Percentiles rank a stretch among this genome's conserved stretches.
phyloP scores from a whole-genome alignment of 2,329 filamentous ascomycete species.

The Cladophialophora bantiana region DNA sequence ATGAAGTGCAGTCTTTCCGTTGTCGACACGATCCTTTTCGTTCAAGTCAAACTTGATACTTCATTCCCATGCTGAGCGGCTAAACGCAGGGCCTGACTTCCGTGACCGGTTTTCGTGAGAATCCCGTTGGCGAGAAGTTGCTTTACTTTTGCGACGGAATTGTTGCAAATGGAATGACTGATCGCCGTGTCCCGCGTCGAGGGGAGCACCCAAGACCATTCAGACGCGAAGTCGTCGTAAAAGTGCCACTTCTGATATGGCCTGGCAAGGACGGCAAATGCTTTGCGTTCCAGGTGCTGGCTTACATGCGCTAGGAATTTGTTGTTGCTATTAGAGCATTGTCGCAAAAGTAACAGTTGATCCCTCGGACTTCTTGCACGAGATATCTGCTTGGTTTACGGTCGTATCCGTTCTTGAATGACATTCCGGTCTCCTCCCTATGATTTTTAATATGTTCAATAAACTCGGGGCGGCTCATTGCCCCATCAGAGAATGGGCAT shows the following conservation, averaged over 20 bases:
- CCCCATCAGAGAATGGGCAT: not conserved
- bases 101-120: not conserved
- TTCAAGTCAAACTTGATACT: not conserved
- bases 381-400: not conserved
- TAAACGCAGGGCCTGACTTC: not conserved
- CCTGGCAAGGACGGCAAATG: not conserved
- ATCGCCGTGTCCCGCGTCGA: not conserved
- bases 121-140: not conserved
- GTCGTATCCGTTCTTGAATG: not conserved
- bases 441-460: not conserved
- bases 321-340: not conserved
- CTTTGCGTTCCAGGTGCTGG: not conserved
- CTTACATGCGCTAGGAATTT: not conserved
- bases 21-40: not conserved
- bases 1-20: not conserved
- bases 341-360: not conserved
- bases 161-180: not conserved
- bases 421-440: no score
- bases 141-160: not conserved
- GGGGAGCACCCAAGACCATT: not conserved
- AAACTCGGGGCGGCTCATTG: not conserved
- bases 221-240: constrained; percentile 2
- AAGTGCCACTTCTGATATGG: constrained; percentile 5
- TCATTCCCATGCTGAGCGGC: not conserved
- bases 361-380: not conserved